A percentile compares a stretch with the other conserved stretches of the same genome.
Conservation (phyloP, 1,139 yeast genomes). For the Schwanniomyces etchellsii region DNA sequence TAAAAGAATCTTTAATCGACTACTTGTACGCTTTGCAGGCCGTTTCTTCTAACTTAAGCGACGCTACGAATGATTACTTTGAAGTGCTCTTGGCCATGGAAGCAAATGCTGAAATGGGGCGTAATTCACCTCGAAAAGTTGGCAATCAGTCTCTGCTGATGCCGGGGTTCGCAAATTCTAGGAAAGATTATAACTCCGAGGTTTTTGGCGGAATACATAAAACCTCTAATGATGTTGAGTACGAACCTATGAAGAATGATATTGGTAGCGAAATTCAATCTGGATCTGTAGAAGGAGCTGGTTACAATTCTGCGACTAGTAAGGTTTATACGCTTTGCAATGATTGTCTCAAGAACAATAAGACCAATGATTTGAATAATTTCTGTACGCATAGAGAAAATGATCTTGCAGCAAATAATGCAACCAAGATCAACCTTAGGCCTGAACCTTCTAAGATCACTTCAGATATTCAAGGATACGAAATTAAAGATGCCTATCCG, state of each 20-base stretch:
- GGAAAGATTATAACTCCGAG: constrained; percentile 4
- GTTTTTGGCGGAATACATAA: constrained; percentile 3
- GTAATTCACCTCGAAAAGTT: constrained; percentile 8
- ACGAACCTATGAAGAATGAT: constrained; percentile 1
- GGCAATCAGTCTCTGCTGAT: constrained; percentile 2
- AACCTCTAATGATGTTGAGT: constrained; percentile 4
- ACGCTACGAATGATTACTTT: constrained; percentile 26
- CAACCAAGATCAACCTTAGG: constrained; percentile 1
- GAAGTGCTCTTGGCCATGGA: constrained; percentile 9
- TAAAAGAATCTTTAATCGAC: constrained; percentile 40
- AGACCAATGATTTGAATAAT: constrained; percentile 6
- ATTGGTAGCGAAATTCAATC: background rate
- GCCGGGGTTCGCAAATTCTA: constrained; percentile 5
- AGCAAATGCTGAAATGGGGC: constrained; percentile 6
- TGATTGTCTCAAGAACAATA: constrained; percentile 8
- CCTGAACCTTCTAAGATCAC: constrained; percentile 5
- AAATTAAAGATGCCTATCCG: constrained; percentile 7
- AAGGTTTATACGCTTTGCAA: constrained; percentile 5
- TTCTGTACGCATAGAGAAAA: constrained; percentile 9
- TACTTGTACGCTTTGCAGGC: constrained; percentile 32
- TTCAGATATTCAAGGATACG: constrained; percentile 5
- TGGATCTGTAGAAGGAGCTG: constrained; percentile 1
- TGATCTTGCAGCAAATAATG: constrained; percentile 5
- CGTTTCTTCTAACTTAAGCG: constrained; percentile 23
- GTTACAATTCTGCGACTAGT: background rate